Evolutionary conservation across 2,329 filamentous ascomycete genomes (phyloP), one percentile per base, ranked within the genome.

Genomic region (Penicillium paneum): DNA sequence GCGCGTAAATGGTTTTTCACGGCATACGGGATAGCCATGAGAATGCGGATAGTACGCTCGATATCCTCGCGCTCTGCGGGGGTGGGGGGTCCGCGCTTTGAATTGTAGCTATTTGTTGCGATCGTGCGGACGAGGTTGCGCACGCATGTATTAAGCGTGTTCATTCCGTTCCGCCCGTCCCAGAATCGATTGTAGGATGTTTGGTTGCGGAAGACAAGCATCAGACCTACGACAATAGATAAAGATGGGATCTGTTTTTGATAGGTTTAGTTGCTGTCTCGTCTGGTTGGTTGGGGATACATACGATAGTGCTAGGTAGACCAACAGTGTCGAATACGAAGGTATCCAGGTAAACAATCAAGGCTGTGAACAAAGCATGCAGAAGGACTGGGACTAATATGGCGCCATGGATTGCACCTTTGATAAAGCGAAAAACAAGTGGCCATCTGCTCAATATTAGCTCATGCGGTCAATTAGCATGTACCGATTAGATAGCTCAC

Each of bases 201-300:
- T 60, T 81, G 78, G 62, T 87, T 87, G 35, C 84, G 79, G 72
- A 87, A 87, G 28, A 87, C 84, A 53, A 87, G 81, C 79, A 87
- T 86, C 38, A 87, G 69, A 63, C 84, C 84, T 2, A 87, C 84
- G 47, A 87, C 84, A 52, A 87, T 87, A 32, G 81, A 84, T 1
- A 87, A 73, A 13, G 79, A 82, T 2, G 84, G 84, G 41, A 87
- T 80, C 78, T 80, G 57, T 17, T 26, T 26, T 36, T 29, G 24
- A 10, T 12, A 34, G 40, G 29, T 35, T 55, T 45, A 58, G 56
- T 39, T 26, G 41, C 10, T 21, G 21, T 8, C 8, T 11, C 2
- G 17, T 17, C 29, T 40, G 3, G 5, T 29, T 26, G 12, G 8
- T 31, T 44, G 31, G 49, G 11, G 21, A 32, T 32, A 58, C 76